These are phyloP conservation scores for Amanita muscaria DNA, from an alignment of 768 basidiomycete species.

Conservation along the genomic window DNA sequence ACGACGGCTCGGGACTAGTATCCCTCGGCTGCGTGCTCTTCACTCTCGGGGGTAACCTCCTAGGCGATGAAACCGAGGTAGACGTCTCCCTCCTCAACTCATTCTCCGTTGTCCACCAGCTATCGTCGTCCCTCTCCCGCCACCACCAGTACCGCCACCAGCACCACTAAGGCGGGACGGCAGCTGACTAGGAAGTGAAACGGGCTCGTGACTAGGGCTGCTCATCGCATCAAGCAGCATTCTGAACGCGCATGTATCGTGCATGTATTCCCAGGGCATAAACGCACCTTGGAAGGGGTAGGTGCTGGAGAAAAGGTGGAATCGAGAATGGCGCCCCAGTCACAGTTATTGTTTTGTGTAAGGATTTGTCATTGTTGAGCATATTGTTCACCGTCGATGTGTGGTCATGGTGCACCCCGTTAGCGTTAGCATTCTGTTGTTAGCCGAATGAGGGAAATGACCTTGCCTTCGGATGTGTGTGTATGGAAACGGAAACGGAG, in stretches of 20 bases:
- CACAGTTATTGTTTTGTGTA: slow-evolving; percentile 57
- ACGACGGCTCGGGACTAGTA: slow-evolving; percentile 69
- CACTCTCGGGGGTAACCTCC: slow-evolving; percentile 68
- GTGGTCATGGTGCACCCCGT: slow-evolving; percentile 19
- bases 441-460: slow-evolving; percentile 25
- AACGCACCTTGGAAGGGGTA: slow-evolving; percentile 66
- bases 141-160: slow-evolving; percentile 36
- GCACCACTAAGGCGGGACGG: no score
- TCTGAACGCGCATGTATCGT: slow-evolving; percentile 36
- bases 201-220: slow-evolving; percentile 60
- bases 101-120: slow-evolving; percentile 17
- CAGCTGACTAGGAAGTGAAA: slow-evolving; percentile 40
- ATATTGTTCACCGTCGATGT: slow-evolving; percentile 52
- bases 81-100: slow-evolving; percentile 18
- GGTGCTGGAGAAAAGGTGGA: slow-evolving; percentile 71
- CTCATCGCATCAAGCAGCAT: slow-evolving; percentile 41
- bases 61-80: slow-evolving; percentile 13
- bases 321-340: slow-evolving; percentile 47
- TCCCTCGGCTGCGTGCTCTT: slow-evolving; percentile 79
- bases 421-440: slow-evolving; percentile 8
- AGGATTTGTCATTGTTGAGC: slow-evolving; percentile 72
- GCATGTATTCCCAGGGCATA: slow-evolving; percentile 66
- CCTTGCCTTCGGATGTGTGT: slow-evolving; percentile 57
- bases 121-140: slow-evolving; percentile 31
- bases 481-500: slow-evolving; percentile 76